Percentiles rank a stretch among this genome's conserved stretches.
Evolutionary conservation across 192 early-diverging fungal species (phyloP).

Genomic region (Backusella circina): DNA sequence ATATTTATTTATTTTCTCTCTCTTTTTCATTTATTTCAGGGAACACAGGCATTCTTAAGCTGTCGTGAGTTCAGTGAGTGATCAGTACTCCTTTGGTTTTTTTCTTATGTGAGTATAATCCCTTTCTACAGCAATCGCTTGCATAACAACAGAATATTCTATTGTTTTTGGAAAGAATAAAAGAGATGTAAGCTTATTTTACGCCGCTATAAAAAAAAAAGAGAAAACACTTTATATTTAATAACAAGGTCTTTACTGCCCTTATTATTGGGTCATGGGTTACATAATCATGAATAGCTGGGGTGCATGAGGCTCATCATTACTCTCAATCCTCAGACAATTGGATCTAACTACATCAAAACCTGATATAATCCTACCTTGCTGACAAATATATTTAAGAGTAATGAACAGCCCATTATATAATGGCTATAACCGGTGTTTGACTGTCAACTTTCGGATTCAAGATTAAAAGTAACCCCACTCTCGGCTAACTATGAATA

Average conservation of each 20-base stretch:
- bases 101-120: neutral
- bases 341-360: neutral
- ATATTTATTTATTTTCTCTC: neutral
- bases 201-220: neutral
- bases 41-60: neutral
- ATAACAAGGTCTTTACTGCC: neutral
- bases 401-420: neutral
- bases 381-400: neutral
- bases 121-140: neutral
- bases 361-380: neutral
- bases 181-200: neutral
- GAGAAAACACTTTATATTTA: neutral
- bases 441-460: neutral
- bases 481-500: neutral
- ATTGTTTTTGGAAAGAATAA: neutral
- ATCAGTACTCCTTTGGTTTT: neutral
- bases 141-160: neutral
- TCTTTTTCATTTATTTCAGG: neutral
- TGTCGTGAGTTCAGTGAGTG: conserved; percentile 2
- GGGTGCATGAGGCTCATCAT: neutral
- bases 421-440: neutral
- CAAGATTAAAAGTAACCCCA: neutral
- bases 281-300: neutral
- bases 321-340: neutral
- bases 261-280: neutral